A percentile compares a stretch with the other conserved stretches of the same genome.
These are phyloP conservation scores for Penicillium glabrum DNA, from an alignment of 2,329 filamentous ascomycete species.

Conservation along the genomic window DNA sequence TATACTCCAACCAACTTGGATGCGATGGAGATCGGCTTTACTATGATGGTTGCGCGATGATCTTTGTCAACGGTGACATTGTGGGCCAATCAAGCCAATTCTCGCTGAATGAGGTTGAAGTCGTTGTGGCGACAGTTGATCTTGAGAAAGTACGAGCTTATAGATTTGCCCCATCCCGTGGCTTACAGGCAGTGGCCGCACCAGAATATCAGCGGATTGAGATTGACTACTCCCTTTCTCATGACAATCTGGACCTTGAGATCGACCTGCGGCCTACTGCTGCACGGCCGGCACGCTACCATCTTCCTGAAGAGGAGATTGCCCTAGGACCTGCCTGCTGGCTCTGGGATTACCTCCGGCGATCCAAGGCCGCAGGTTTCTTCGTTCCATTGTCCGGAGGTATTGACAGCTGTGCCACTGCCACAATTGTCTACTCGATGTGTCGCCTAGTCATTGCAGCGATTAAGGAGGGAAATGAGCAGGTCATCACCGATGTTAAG, in stretches of 20 bases:
- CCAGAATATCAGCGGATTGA: slow-evolving; percentile 37
- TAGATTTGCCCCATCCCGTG: slow-evolving; percentile 28
- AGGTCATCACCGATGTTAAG: slow-evolving; percentile 56
- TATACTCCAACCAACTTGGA: slow-evolving; percentile 14
- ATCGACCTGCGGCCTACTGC: slow-evolving; percentile 43
- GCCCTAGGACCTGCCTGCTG: slow-evolving; percentile 64
- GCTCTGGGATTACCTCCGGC: slow-evolving; percentile 53
- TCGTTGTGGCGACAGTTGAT: slow-evolving; percentile 66
- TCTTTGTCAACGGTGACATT: slow-evolving; percentile 63
- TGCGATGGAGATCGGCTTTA: slow-evolving; percentile 60
- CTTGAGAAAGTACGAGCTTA: slow-evolving; percentile 60
- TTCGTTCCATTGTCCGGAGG: slow-evolving; percentile 43
- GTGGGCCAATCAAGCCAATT: slow-evolving; percentile 68
- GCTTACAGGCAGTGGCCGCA: slow-evolving; percentile 35
- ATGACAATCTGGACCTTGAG: slow-evolving; percentile 46
- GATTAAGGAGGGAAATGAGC: slow-evolving; percentile 36
- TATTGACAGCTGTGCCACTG: slow-evolving; percentile 42
- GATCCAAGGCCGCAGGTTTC: slow-evolving; percentile 38
- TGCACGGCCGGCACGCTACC: slow-evolving; percentile 52
- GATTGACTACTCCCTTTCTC: slow-evolving; percentile 37
- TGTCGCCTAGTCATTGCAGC: slow-evolving; percentile 38
- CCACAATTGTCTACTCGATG: slow-evolving; percentile 43
- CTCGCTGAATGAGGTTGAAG: slow-evolving; percentile 64
- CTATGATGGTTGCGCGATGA: slow-evolving; percentile 64
- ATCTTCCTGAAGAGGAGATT: slow-evolving; percentile 67